Base-by-base conservation (phyloP, 352 stramenopile genomes). In the Pythium sukuiense region DNA sequence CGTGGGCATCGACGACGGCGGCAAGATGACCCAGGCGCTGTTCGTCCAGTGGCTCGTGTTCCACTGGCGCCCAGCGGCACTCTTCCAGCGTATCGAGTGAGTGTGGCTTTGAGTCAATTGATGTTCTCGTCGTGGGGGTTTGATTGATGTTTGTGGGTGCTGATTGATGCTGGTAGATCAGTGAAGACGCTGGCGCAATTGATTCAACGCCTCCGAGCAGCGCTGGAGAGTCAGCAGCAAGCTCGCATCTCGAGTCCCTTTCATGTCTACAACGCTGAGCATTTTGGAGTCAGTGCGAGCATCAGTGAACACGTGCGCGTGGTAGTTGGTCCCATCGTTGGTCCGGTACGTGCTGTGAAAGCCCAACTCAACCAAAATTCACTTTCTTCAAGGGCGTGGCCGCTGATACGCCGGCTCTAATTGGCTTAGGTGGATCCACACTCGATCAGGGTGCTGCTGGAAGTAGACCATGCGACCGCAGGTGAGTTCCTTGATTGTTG, bases 41-140 rank as follows among this genome's bases (percentile, higher is more conserved):
- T 93, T 93, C 49, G 50, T 86, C 14, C 77, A 78, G 59, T 93
- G 85, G 85, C 79, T 81, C 49, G 62, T 89, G 9, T 88, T 85
- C 52, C 81, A 93, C 55, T 78, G 81, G 29, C 75, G 81, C 30
- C 83, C 85, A 11, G 76, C 69, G 4, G 67, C 69, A 8, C 64
- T 93, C n/a, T 72, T 93, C 18, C 70, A 85, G 9, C 79, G 70
- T 4, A 65, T 91, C 18, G 75, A 74, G 80, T 87, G 52, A 41
- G 61, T 59, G 3, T 4, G 33, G 27, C 12, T 33, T 0, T 48
- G 12, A 11, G 14, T 67, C 20, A 20, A 24, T 43, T 11, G 13
- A 12, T 24, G 27, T 1, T 29, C 29, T 18, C 6, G 20, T 39
- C 29, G 33, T 43, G 0, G 20, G 20, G 20, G 20, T 24, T 24